A percentile compares a stretch with the other conserved stretches of the same genome.
phyloP scores from a whole-genome alignment of 805 yeast genomes.

The Candida suzukii region DNA sequence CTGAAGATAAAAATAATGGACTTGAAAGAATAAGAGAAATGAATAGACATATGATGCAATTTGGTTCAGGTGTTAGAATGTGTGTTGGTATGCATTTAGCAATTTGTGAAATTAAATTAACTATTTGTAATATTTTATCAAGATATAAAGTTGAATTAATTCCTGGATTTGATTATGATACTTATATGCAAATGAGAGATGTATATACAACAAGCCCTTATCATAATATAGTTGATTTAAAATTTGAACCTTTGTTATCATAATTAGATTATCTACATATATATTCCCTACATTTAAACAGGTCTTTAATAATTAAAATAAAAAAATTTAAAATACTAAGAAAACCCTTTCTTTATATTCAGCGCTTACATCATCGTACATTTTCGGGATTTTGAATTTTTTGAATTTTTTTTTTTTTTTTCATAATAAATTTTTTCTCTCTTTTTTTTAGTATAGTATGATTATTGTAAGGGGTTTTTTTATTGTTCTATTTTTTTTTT shows the following conservation, averaged over 20 bases:
- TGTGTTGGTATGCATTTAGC: constrained; percentile 70
- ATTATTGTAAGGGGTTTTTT: background rate
- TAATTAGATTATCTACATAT: too few relatives aligned
- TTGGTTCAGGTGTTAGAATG: constrained; percentile 71
- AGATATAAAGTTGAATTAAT: constrained; percentile 26
- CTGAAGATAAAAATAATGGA: constrained; percentile 18
- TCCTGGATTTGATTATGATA: constrained; percentile 18
- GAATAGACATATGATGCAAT: constrained; percentile 53
- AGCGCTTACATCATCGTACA: background rate
- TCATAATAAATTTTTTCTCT: background rate
- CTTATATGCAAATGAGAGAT: constrained; percentile 19
- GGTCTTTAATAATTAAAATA: too few relatives aligned
- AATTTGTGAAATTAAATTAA: constrained; percentile 54
- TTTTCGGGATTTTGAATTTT: background rate
- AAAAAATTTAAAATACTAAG: too few relatives aligned
- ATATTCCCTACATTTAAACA: too few relatives aligned
- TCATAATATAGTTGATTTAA: constrained; percentile 3
- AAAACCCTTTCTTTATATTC: too few relatives aligned
- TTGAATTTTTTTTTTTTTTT: background rate
- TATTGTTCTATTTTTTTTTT: background rate
- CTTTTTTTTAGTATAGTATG: background rate
- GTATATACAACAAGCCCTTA: constrained; percentile 25
- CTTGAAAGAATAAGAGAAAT: constrained; percentile 33
- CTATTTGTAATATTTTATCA: constrained; percentile 47
- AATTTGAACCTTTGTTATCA: constrained; percentile 1